Conservation (phyloP, 1,284 basidiomycete genomes). For the Xerocomus nothofagi region DNA sequence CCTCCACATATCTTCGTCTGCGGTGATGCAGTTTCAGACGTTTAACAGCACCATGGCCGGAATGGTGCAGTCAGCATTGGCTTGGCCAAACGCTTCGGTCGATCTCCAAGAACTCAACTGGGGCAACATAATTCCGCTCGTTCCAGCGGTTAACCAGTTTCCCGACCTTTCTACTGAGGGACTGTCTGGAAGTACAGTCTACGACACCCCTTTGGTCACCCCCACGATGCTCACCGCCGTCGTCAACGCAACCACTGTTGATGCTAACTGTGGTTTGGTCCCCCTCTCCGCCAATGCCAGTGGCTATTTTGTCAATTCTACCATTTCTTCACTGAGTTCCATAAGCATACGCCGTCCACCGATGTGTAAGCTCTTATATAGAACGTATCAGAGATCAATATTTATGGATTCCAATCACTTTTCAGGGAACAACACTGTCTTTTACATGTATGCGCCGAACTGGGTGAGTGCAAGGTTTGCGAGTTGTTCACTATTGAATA, state of each 20-base stretch:
- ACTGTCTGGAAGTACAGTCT: neutral
- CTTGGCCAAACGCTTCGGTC: neutral
- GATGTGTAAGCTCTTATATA: neutral
- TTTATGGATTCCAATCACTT: neutral
- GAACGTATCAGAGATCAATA: neutral
- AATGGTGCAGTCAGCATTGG: neutral
- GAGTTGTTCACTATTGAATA: neutral
- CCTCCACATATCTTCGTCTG: neutral
- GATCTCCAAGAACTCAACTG: neutral
- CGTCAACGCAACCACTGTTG: neutral
- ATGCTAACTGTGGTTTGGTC: neutral
- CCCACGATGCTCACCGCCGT: neutral
- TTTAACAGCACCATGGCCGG: neutral
- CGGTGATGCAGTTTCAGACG: neutral
- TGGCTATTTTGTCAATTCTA: neutral
- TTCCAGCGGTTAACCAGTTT: neutral
- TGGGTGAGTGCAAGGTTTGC: neutral
- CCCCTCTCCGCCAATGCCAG: neutral
- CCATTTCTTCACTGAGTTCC: neutral
- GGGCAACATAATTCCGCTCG: neutral
- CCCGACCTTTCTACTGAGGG: neutral
- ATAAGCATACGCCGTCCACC: neutral
- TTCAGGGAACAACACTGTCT: neutral
- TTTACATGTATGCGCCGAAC: neutral
- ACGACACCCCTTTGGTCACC: neutral